Evolutionary conservation across 2,329 filamentous ascomycete species (phyloP).

Genomic region (Fusarium coffeatum): DNA sequence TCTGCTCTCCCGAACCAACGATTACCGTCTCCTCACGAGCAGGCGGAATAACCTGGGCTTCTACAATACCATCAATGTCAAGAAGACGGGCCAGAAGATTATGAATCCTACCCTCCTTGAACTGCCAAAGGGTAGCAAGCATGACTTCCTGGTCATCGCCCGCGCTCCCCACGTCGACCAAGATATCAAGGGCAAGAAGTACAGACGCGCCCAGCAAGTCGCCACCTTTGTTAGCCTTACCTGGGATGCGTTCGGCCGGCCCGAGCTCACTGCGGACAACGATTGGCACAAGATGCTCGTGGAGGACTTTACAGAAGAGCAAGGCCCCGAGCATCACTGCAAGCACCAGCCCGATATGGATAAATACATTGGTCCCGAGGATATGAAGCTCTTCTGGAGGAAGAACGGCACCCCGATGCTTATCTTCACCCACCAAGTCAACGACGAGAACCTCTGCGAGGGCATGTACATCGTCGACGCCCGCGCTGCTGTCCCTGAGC

Average conservation of each 20-base stretch:
- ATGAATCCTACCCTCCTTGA: slow-evolving; percentile 42
- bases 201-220: slow-evolving; percentile 37
- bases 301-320: slow-evolving; percentile 31
- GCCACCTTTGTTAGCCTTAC: slow-evolving; percentile 38
- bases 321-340: slow-evolving; percentile 42
- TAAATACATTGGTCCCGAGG: slow-evolving; percentile 42
- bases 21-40: slow-evolving; percentile 37
- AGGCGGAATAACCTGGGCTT: slow-evolving; percentile 37
- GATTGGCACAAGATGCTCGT: slow-evolving; percentile 40
- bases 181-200: slow-evolving; percentile 38
- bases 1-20: slow-evolving; percentile 37
- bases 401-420: slow-evolving; percentile 40
- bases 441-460: slow-evolving; percentile 40
- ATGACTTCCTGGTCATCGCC: slow-evolving; percentile 39
- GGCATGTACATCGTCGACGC: slow-evolving; percentile 41
- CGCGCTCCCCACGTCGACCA: slow-evolving; percentile 37
- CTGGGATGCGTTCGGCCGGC: slow-evolving; percentile 36
- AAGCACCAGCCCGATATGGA: slow-evolving; percentile 39
- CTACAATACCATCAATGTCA: slow-evolving; percentile 39
- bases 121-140: slow-evolving; percentile 35
- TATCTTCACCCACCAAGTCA: slow-evolving; percentile 40
- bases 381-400: slow-evolving; percentile 44
- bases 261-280: slow-evolving; percentile 31
- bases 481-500: slow-evolving; percentile 38
- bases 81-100: slow-evolving; percentile 40